Percentiles rank a stretch among this genome's conserved stretches.
phyloP scores from a whole-genome alignment of 2,329 filamentous ascomycete species.

The Bipolaris gigantea region DNA sequence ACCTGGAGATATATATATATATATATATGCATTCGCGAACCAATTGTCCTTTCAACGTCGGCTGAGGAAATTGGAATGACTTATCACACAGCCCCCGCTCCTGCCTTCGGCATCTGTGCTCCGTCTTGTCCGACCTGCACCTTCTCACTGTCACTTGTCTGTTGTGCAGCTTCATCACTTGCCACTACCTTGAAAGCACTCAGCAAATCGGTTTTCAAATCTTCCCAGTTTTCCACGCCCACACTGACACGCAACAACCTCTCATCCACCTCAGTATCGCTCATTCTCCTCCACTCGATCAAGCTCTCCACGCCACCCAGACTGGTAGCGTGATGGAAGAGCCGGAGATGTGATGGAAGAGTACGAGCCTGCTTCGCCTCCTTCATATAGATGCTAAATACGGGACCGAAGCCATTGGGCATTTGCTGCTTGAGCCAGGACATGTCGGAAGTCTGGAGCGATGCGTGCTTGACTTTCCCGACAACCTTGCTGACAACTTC shows the following conservation, averaged over 20 bases:
- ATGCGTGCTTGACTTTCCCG: constrained; percentile 71
- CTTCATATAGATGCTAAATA: constrained; percentile 75
- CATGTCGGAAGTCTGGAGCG: constrained; percentile 67
- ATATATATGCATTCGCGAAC: too few relatives aligned
- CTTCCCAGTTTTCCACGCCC: constrained; percentile 84
- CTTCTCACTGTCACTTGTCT: neutral
- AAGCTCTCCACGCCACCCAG: constrained; percentile 91
- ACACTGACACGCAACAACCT: constrained; percentile 78
- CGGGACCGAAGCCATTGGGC: constrained; percentile 86
- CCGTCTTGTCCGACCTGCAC: constrained; percentile 30
- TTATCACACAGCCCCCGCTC: constrained; percentile 28
- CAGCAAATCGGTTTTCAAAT: constrained; percentile 73
- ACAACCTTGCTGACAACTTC: constrained; percentile 59
- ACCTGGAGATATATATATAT: too few relatives aligned
- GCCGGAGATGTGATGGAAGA: constrained; percentile 74
- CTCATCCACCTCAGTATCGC: constrained; percentile 71
- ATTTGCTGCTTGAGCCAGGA: constrained; percentile 82
- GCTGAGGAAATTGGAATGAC: neutral
- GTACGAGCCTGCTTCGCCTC: constrained; percentile 62
- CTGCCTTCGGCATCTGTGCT: constrained; percentile 23
- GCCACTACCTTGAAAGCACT: constrained; percentile 31
- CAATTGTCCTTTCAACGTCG: neutral
- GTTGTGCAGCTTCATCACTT: neutral
- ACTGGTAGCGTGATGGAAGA: constrained; percentile 95
- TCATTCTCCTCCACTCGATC: constrained; percentile 96